Base-by-base conservation (phyloP, 306 rosid genomes). In the Mimosa pudica region DNA sequence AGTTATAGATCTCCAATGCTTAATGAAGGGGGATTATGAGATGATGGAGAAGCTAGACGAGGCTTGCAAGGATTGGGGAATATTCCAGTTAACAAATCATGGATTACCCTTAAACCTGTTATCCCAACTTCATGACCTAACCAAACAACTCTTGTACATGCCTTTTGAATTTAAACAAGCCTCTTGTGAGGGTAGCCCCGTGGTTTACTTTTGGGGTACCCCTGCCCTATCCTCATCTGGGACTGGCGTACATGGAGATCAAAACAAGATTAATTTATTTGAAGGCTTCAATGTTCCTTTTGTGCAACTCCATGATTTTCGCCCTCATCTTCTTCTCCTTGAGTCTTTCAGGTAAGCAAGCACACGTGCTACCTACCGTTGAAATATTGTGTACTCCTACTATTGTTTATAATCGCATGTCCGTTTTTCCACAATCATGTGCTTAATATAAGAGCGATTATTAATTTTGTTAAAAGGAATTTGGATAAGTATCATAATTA, bases 31-130 rank as follows among this genome's bases (percentile, higher is more conserved):
- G 6, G 85, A 73, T 10, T 3, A 58, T 3, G 65, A 24, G 2
- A 58, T 58, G 36, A 73, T 52, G 68, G 32, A 35, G 4, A 66
- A 61, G 71, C 77, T 87, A 11, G 88, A 45, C 1, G 85, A 86
- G 82, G 90, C 88, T 18, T 89, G 96, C 77, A 75, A 75, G 66
- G 46, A 79, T 7, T 91, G 93, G 92, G 93, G 96, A 0, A 2
- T 87, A 9, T 89, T 91, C 57, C 93, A 89, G 71, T 81, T 91
- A 89, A 88, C 86, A n/a, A 87, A 87, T 80, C 96, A 91, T 47
- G 96, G 90, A 6, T 38, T 91, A 74, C 96, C 96, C 35, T 17
- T 63, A 33, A 60, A 83, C 38, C 64, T 91, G 6, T 38, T 89
- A 77, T 46, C 35, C 66, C 83, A 82, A 60, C 86, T 89, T 33